Percentiles rank a stretch among this genome's conserved stretches.
phyloP scores from a whole-genome alignment of 2,329 filamentous ascomycete genomes.

The Endothia cerciana region DNA sequence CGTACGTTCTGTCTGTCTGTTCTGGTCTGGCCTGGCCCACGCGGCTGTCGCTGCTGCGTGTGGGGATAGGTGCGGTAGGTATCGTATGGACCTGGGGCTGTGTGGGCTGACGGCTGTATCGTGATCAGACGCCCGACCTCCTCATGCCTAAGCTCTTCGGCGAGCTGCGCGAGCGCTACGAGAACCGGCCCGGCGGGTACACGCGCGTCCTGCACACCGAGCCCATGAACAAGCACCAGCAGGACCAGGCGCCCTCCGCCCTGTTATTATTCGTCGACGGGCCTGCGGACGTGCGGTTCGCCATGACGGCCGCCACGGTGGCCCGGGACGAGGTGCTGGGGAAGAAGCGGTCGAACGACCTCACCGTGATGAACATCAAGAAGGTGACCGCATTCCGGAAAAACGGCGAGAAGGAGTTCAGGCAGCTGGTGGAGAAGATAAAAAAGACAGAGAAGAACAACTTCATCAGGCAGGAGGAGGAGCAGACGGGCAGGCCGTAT shows the following conservation, averaged over 20 bases:
- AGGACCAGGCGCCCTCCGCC: conserved; percentile 85
- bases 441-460: conserved; percentile 34
- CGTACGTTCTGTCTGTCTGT: conserved; percentile 63
- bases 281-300: conserved; percentile 90
- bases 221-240: conserved; percentile 77
- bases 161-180: conserved; percentile 78
- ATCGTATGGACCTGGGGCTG: no score
- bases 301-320: conserved; percentile 85
- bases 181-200: conserved; percentile 82
- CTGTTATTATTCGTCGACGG: conserved; percentile 96
- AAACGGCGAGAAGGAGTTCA: conserved; percentile 68
- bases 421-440: conserved; percentile 60
- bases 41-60: no score
- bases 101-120: neutral
- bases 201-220: conserved; percentile 93
- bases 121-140: conserved; percentile 63
- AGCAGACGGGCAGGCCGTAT: conserved; percentile 22
- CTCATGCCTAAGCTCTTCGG: conserved; percentile 88
- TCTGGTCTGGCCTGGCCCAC: conserved; percentile 37
- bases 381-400: conserved; percentile 82
- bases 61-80: no score
- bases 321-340: conserved; percentile 64
- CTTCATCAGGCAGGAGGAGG: conserved; percentile 27
- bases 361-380: conserved; percentile 76
- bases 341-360: conserved; percentile 55